A percentile compares a stretch with the other conserved stretches of the same genome.
phyloP scores from a whole-genome alignment of 345 rosid genomes.

The Anastatica hierochuntica region DNA sequence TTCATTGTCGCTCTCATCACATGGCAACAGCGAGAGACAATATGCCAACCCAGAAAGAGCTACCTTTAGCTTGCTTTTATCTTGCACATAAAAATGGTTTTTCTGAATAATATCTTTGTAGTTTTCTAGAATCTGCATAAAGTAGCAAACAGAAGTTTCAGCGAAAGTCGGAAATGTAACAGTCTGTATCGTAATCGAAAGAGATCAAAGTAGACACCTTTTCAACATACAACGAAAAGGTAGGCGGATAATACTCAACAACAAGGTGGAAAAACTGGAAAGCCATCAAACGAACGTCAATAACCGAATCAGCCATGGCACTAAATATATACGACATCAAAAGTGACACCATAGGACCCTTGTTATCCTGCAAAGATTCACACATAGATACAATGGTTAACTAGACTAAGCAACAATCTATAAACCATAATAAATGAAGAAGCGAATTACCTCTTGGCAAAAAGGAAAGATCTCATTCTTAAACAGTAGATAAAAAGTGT shows the following conservation, averaged over 20 bases:
- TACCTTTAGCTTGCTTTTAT: constrained; percentile 56
- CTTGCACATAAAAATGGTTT: constrained; percentile 56
- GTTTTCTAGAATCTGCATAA: constrained; percentile 60
- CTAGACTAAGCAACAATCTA: neutral
- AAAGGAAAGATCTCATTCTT: constrained; percentile 50
- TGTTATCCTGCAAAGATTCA: constrained; percentile 53
- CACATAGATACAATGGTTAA: constrained; percentile 20
- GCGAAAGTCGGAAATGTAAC: neutral
- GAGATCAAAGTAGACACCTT: constrained; percentile 39
- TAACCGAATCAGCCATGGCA: constrained; percentile 62
- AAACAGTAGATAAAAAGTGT: constrained; percentile 49
- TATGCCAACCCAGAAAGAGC: constrained; percentile 60
- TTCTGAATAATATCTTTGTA: constrained; percentile 60
- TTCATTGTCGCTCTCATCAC: constrained; percentile 29
- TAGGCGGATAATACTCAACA: constrained; percentile 52
- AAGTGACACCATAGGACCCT: constrained; percentile 51
- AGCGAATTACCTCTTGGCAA: constrained; percentile 52
- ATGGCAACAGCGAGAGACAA: constrained; percentile 64
- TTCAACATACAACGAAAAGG: constrained; percentile 58
- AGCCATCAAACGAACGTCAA: constrained; percentile 87
- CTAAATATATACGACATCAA: constrained; percentile 68
- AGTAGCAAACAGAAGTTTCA: neutral
- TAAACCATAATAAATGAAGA: neutral
- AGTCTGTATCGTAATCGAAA: neutral
- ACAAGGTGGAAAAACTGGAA: constrained; percentile 65